Evolutionary conservation across 139 green algal genomes (phyloP).

Genomic region (Micromonas pusilla): DNA sequence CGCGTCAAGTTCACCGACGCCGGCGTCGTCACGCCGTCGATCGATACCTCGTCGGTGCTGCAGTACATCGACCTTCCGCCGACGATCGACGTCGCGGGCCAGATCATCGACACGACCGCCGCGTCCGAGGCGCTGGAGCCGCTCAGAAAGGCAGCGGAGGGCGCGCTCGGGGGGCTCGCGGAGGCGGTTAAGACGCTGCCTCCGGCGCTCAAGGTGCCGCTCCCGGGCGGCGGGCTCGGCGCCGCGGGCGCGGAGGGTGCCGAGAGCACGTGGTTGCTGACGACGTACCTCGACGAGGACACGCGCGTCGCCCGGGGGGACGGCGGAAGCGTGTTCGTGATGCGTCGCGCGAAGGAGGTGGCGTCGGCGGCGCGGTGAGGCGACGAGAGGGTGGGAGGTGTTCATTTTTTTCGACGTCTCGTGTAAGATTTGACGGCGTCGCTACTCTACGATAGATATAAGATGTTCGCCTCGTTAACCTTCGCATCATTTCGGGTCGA

Average conservation of each 20-base stretch:
- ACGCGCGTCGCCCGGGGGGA: slow-evolving; percentile 39
- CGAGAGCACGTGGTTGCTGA: slow-evolving; percentile 46
- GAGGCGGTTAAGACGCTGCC: background rate
- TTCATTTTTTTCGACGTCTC: too few species aligned
- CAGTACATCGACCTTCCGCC: slow-evolving; percentile 57
- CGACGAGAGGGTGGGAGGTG: background rate
- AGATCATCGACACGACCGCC: slow-evolving; percentile 58
- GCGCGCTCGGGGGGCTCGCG: background rate
- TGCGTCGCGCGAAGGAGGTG: slow-evolving; percentile 25
- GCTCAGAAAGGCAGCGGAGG: background rate
- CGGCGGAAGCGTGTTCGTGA: slow-evolving; percentile 41
- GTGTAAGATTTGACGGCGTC: too few species aligned
- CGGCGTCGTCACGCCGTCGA: background rate
- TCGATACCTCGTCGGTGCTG: background rate
- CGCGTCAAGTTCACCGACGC: slow-evolving; percentile 45
- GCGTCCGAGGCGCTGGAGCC: slow-evolving; percentile 25
- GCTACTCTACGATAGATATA: too few species aligned
- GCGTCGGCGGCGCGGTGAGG: background rate
- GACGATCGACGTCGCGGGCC: slow-evolving; percentile 60
- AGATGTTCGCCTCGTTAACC: too few species aligned
- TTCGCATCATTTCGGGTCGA: too few species aligned
- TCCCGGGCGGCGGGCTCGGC: too few species aligned
- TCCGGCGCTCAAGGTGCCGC: background rate
- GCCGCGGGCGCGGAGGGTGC: too few species aligned
- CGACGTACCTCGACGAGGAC: slow-evolving; percentile 51